These are phyloP conservation scores for Erythrophleum fordii DNA, from an alignment of 306 rosid genomes.

Conservation along the genomic window DNA sequence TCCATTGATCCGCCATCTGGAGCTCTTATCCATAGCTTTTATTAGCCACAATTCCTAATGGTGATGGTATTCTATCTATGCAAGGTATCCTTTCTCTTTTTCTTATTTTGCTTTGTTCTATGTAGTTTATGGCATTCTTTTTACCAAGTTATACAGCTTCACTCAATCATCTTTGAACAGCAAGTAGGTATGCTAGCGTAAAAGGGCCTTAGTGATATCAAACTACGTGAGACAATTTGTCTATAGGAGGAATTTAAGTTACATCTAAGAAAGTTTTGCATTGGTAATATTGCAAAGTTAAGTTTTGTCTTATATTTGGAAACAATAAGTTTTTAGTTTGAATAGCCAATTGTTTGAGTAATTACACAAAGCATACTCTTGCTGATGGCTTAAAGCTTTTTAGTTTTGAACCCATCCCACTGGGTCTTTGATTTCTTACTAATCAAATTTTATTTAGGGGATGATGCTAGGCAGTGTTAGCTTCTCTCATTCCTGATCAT, in stretches of 20 bases:
- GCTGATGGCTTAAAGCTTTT: neutral
- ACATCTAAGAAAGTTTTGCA: constrained; percentile 46
- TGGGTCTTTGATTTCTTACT: neutral
- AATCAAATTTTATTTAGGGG: constrained; percentile 2
- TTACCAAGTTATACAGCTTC: constrained; percentile 23
- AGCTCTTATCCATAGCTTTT: too few species aligned
- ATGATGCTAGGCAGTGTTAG: neutral
- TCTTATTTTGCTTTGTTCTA: neutral
- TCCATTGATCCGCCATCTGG: too few species aligned
- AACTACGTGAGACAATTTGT: constrained; percentile 85
- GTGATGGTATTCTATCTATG: constrained; percentile 98
- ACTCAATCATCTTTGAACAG: constrained; percentile 49
- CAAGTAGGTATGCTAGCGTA: constrained; percentile 99
- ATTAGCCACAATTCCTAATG: constrained; percentile 94
- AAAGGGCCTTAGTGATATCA: constrained; percentile 77
- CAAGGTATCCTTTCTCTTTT: constrained; percentile 57
- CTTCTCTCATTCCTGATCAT: neutral
- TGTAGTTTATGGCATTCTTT: constrained; percentile 25
- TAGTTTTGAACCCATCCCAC: neutral
- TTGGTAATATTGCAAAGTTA: neutral
- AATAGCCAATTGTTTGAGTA: constrained; percentile 32
- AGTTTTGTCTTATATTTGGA: neutral
- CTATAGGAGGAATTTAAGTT: constrained; percentile 89
- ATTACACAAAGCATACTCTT: neutral
- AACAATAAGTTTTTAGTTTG: constrained; percentile 5